Evolutionary conservation across 2,329 filamentous ascomycete species (phyloP).

Genomic region (Trichoderma oligosporum): DNA sequence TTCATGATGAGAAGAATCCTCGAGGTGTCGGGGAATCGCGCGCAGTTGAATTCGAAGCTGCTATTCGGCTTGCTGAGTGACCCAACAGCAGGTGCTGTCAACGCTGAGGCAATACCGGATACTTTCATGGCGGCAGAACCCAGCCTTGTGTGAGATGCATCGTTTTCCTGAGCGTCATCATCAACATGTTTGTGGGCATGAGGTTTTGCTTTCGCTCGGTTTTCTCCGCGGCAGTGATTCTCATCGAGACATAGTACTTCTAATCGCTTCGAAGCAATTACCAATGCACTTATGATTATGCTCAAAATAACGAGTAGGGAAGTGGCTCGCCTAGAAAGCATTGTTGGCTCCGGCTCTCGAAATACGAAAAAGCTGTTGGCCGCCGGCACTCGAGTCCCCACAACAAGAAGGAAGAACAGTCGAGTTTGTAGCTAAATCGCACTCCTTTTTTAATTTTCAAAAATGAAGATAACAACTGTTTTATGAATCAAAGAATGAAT

Average conservation of each 20-base stretch:
- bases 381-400: background rate
- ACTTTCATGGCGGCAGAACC: background rate
- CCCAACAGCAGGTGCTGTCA: background rate
- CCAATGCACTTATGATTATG: conserved; percentile 31
- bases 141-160: background rate
- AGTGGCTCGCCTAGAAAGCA: conserved; percentile 31
- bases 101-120: background rate
- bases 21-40: conserved; percentile 42
- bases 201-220: background rate
- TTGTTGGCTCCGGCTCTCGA: conserved; percentile 26
- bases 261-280: conserved; percentile 34
- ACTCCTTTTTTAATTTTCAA: too few species aligned
- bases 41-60: conserved; percentile 31
- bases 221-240: background rate
- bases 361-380: too few species aligned
- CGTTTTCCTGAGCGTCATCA: too few species aligned
- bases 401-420: background rate
- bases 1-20: conserved; percentile 52
- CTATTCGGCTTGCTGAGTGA: background rate
- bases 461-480: too few species aligned
- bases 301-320: conserved; percentile 28
- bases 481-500: too few species aligned
- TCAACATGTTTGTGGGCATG: background rate
- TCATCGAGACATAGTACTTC: conserved; percentile 26
- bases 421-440: too few species aligned